phyloP scores from a whole-genome alignment of 345 rosid species.

The Corchorus capsularis region DNA sequence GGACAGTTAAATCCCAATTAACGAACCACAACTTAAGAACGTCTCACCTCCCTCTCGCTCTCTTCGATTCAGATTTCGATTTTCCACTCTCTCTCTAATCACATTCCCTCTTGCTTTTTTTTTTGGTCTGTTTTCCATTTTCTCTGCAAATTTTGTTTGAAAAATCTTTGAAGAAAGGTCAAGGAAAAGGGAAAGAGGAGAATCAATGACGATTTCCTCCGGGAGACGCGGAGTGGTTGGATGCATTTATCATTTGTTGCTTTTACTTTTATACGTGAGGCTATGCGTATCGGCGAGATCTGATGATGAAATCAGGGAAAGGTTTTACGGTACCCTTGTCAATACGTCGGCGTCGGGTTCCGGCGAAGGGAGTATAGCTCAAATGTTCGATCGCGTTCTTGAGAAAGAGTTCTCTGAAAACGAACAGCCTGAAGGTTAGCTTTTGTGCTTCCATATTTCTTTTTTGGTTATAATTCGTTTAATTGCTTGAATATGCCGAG shows the following conservation, averaged over 20 bases:
- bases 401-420: slow-evolving; percentile 93
- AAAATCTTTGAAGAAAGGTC: not conserved
- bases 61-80: not conserved
- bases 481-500: slow-evolving; percentile 1
- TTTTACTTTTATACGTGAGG: slow-evolving; percentile 35
- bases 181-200: not conserved
- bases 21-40: not conserved
- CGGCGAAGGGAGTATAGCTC: slow-evolving; percentile 79
- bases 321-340: slow-evolving; percentile 85
- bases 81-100: not conserved
- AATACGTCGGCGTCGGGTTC: slow-evolving; percentile 67
- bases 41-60: not conserved
- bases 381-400: slow-evolving; percentile 93
- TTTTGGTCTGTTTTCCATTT: not conserved
- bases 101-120: not conserved
- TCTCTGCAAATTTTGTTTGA: not conserved
- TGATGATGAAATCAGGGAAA: slow-evolving; percentile 77
- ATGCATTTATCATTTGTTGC: slow-evolving; percentile 34
- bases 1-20: slow-evolving; percentile 7
- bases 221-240: slow-evolving; percentile 40
- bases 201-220: slow-evolving; percentile 29
- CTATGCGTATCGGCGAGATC: slow-evolving; percentile 58
- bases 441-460: slow-evolving; percentile 6
- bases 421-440: slow-evolving; percentile 85
- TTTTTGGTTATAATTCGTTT: not conserved